Evolutionary conservation across 2,329 filamentous ascomycete species (phyloP).

Genomic region (Westerdykella sp.): DNA sequence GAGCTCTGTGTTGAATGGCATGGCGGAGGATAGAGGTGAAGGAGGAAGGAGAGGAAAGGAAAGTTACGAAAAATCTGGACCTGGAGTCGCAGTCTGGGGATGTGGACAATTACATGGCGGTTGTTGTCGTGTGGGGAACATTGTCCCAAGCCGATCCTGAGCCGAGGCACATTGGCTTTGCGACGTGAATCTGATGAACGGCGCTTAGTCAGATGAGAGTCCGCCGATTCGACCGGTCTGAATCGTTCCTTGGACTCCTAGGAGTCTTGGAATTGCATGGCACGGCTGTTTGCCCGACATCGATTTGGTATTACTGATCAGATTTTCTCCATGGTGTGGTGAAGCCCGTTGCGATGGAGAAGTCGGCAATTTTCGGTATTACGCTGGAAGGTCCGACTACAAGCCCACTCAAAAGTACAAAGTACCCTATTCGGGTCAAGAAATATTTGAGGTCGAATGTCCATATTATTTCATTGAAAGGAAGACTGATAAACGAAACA

Average conservation of each 20-base stretch:
- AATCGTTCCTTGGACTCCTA: neutral
- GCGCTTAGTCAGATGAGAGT: neutral
- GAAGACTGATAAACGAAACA: too few relatives aligned
- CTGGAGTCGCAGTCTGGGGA: neutral
- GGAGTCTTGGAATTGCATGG: too few relatives aligned
- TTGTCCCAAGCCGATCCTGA: neutral
- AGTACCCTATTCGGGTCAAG: too few relatives aligned
- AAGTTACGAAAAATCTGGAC: neutral
- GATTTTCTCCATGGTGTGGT: too few relatives aligned
- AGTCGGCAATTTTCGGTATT: too few relatives aligned
- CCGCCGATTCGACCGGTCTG: neutral
- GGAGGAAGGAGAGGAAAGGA: neutral
- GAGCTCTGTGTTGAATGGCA: slow-evolving; percentile 61
- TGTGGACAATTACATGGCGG: slow-evolving; percentile 10
- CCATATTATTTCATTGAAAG: too few relatives aligned
- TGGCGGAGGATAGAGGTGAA: slow-evolving; percentile 22
- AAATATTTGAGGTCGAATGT: too few relatives aligned
- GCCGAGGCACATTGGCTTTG: neutral
- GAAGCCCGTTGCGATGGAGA: too few relatives aligned
- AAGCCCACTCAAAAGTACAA: too few relatives aligned
- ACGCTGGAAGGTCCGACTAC: too few relatives aligned
- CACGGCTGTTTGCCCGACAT: too few relatives aligned
- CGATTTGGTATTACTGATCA: too few relatives aligned
- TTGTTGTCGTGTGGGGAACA: slow-evolving; percentile 14
- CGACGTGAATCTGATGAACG: neutral